Evolutionary conservation across 1,284 basidiomycete species (phyloP), one percentile per base, ranked within the genome.

Genomic region (Apiotrichum mycotoxinovorans): DNA sequence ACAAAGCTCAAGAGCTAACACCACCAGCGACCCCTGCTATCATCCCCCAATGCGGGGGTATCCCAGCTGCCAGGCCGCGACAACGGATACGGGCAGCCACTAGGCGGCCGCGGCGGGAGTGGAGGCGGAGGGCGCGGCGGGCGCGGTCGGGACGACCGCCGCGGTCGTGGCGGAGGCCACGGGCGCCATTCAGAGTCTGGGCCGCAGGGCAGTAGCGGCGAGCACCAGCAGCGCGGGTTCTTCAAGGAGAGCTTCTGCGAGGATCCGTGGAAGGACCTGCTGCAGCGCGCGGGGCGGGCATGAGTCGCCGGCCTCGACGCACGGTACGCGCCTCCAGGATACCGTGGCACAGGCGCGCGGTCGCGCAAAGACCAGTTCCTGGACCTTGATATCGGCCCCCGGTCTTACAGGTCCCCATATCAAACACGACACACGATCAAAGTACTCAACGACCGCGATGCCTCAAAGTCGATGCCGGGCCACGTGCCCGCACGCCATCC

Each of bases 191-290:
- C n/a, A n/a, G n/a, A n/a, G n/a, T 22, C 27, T 27, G 26, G 3
- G 12, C 8, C 33, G 18, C 12, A 11, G 18, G 3, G 27, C 48
- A 56, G 52, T 12, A 33, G 37, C 12, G 55, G 46, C 12, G 53
- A 41, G 8, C 20, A 26, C 17, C 35, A 33, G 17, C 55, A 44
- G 18, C 25, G 48, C 37, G 67, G 67, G 8, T 69, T 65, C 52
- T 71, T 65, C 58, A 64, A 68, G 37, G 65, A 66, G 35, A 69
- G 68, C 55, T 70, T 69, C 54, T 65, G 66, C 49, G 65, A 73
- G 50, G 69, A 73, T 52, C 71, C 71, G 14, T 73, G 71, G 71
- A 55, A 55, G 54, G 54, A 60, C 7, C 52, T 72, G 14, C 27
- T 48, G n/a, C 40, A 11, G 20, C n/a, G 20, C 46, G 27, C 27